phyloP scores from a whole-genome alignment of 23 red algal genomes.

The Gracilariopsis chorda region DNA sequence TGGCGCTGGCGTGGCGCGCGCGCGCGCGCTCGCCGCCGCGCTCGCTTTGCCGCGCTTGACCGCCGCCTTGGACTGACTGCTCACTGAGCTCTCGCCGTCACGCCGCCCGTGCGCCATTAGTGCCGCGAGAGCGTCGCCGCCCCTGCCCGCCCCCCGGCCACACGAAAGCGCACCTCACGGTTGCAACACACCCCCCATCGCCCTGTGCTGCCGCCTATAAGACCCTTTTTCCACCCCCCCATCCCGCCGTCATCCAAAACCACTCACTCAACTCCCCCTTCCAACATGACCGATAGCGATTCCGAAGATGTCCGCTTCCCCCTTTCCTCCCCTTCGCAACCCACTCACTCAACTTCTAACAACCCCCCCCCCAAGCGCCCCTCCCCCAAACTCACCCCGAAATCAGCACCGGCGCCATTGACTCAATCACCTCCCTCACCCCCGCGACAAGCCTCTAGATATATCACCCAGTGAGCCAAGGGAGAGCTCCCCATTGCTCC shows the following conservation, averaged over 20 bases:
- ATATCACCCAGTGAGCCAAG: no score
- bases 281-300: constrained; percentile 4
- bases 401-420: neutral
- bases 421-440: neutral
- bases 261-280: neutral
- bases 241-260: neutral
- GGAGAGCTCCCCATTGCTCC: no score
- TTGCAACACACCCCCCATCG: no score
- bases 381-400: neutral
- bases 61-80: neutral
- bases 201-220: no score
- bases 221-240: neutral
- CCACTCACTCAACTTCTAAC: neutral
- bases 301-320: neutral
- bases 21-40: neutral
- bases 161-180: neutral
- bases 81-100: neutral
- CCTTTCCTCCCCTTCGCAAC: no score
- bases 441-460: neutral
- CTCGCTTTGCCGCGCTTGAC: neutral
- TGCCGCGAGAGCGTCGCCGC: neutral
- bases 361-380: neutral
- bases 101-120: neutral
- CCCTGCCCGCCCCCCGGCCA: neutral
- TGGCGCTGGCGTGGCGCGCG: neutral